Percentiles rank a stretch among this genome's conserved stretches.
phyloP scores from a whole-genome alignment of 1,284 basidiomycete genomes.

The Rhodotorula sp. region DNA sequence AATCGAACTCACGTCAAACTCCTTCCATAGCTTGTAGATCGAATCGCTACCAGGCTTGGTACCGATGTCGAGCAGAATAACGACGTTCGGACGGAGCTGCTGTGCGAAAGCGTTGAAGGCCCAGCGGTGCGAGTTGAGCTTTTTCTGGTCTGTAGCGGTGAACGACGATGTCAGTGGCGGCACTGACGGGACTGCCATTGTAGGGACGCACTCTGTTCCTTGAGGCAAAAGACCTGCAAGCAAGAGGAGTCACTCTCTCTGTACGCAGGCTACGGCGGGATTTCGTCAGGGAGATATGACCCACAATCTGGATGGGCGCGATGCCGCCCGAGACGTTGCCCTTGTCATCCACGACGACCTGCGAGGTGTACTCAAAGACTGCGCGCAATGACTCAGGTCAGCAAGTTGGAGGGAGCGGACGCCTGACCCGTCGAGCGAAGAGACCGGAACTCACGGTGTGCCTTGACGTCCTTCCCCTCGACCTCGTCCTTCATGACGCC shows the following conservation, averaged over 20 bases:
- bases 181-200: neutral
- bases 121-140: constrained; percentile 48
- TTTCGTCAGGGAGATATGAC: too few species aligned
- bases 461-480: constrained; percentile 30
- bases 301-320: constrained; percentile 48
- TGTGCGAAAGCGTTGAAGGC: constrained; percentile 53
- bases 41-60: constrained; percentile 85
- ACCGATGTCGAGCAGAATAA: constrained; percentile 90
- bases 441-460: neutral
- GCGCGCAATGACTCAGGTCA: neutral
- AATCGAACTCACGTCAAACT: constrained; percentile 31
- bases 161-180: neutral
- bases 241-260: constrained; percentile 18
- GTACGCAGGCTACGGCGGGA: neutral
- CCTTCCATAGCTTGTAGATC: constrained; percentile 96
- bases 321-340: constrained; percentile 30
- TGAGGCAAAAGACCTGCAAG: constrained; percentile 48
- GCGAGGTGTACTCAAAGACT: constrained; percentile 34
- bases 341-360: constrained; percentile 31
- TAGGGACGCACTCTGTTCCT: constrained; percentile 46
- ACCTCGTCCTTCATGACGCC: constrained; percentile 51
- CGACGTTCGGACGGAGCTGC: constrained; percentile 71
- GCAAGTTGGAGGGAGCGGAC: neutral
- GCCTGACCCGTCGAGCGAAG: neutral
- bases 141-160: constrained; percentile 23